Evolutionary conservation across 2,329 filamentous ascomycete species (phyloP).

Genomic region (Epichloe hybrida): DNA sequence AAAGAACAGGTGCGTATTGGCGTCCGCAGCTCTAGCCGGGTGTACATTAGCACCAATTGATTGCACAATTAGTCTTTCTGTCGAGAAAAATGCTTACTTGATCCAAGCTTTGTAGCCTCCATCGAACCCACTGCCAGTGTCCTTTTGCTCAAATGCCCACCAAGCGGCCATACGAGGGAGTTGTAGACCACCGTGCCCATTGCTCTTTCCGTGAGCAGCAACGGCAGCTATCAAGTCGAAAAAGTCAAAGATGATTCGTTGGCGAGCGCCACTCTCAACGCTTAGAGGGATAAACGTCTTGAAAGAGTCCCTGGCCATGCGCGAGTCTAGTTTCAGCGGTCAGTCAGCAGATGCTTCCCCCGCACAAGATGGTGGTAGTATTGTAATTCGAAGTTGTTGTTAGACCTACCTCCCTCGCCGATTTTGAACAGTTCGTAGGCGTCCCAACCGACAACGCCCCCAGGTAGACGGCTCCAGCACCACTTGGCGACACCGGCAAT

Average conservation of each 20-base stretch:
- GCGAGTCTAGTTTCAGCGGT: slow-evolving; percentile 53
- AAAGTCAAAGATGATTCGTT: slow-evolving; percentile 87
- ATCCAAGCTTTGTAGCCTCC: slow-evolving; percentile 85
- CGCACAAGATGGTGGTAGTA: not conserved
- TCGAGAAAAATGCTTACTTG: slow-evolving; percentile 26
- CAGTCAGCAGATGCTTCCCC: slow-evolving; percentile 1
- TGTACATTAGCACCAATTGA: slow-evolving; percentile 1
- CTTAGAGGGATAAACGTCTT: slow-evolving; percentile 92
- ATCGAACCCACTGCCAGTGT: slow-evolving; percentile 83
- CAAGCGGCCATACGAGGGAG: slow-evolving; percentile 90
- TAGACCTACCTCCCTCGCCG: slow-evolving; percentile 65
- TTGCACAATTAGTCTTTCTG: not conserved
- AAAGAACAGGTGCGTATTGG: slow-evolving; percentile 94
- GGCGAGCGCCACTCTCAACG: slow-evolving; percentile 72
- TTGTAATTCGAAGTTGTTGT: not conserved
- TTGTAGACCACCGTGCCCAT: slow-evolving; percentile 86
- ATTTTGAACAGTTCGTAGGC: slow-evolving; percentile 93
- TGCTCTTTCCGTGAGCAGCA: slow-evolving; percentile 83
- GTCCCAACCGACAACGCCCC: slow-evolving; percentile 92
- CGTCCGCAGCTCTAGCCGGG: slow-evolving; percentile 65
- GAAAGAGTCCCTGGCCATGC: slow-evolving; percentile 84
- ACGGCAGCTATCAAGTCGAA: slow-evolving; percentile 87
- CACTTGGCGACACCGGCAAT: slow-evolving; percentile 91
- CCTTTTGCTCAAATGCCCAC: slow-evolving; percentile 94
- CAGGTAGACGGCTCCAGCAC: slow-evolving; percentile 90